Conservation (phyloP, 2,329 filamentous ascomycete genomes). For the Fusarium mundagurra region DNA sequence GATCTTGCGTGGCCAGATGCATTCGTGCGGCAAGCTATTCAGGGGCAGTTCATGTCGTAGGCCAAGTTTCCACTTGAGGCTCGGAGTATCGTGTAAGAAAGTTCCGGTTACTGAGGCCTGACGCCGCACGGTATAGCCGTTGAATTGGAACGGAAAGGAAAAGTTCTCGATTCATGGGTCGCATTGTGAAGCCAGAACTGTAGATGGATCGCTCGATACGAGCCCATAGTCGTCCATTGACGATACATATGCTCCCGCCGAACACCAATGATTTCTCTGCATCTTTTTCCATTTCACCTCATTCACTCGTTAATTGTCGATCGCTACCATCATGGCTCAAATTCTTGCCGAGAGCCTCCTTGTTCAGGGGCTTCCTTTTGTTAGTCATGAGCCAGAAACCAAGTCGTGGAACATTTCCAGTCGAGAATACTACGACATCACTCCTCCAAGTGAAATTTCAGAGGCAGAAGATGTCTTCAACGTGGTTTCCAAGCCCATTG, state of each 20-base stretch:
- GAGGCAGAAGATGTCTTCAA: slow-evolving; percentile 38
- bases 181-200: slow-evolving; percentile 14
- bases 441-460: slow-evolving; percentile 47
- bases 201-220: slow-evolving; percentile 19
- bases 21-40: slow-evolving; percentile 22
- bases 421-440: slow-evolving; percentile 47
- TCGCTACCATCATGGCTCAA: slow-evolving; percentile 43
- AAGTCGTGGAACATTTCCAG: slow-evolving; percentile 40
- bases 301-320: slow-evolving; percentile 39
- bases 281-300: slow-evolving; percentile 5
- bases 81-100: slow-evolving; percentile 4
- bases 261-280: slow-evolving; percentile 23
- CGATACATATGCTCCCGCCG: slow-evolving; percentile 36
- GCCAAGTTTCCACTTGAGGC: slow-evolving; percentile 13
- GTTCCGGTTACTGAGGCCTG: slow-evolving; percentile 17
- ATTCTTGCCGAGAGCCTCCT: slow-evolving; percentile 37
- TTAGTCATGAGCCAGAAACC: slow-evolving; percentile 23
- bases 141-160: slow-evolving; percentile 22
- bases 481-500: slow-evolving; percentile 11
- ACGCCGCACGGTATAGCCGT: slow-evolving; percentile 19
- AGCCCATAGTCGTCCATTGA: background rate
- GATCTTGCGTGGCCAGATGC: slow-evolving; percentile 12
- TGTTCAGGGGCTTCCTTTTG: slow-evolving; percentile 36
- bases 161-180: slow-evolving; percentile 16
- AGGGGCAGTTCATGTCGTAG: slow-evolving; percentile 21